A percentile compares a stretch with the other conserved stretches of the same genome.
Conservation (phyloP, 345 rosid species). For the Jatropha curcas region DNA sequence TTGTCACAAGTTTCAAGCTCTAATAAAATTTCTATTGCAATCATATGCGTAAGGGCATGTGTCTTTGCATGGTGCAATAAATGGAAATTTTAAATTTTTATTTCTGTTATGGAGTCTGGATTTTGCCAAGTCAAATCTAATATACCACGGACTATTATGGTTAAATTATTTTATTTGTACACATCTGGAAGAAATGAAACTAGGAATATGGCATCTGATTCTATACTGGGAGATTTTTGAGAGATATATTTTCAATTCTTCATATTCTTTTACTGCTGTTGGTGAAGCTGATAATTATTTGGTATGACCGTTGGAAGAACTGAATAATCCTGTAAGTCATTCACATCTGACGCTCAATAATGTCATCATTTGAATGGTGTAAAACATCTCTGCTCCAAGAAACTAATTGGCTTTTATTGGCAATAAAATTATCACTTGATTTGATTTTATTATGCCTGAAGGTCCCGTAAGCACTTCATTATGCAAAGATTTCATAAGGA, state of each 20-base stretch:
- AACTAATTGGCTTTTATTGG: background rate
- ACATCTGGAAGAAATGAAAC: background rate
- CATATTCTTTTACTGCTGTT: background rate
- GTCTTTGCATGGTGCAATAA: no score
- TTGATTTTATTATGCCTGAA: background rate
- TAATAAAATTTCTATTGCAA: no score
- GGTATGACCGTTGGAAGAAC: background rate
- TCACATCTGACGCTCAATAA: background rate
- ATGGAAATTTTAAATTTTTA: no score
- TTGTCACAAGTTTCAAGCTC: background rate
- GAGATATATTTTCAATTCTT: background rate
- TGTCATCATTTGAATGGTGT: background rate
- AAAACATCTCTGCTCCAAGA: background rate
- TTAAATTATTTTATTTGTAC: no score
- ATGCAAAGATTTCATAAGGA: background rate
- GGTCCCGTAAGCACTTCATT: no score
- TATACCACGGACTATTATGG: background rate
- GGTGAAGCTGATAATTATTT: background rate
- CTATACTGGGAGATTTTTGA: background rate
- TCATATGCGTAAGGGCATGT: no score
- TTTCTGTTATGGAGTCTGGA: no score
- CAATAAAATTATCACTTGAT: background rate
- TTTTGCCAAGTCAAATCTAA: background rate
- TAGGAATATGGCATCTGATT: background rate
- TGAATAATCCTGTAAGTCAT: background rate